These are phyloP conservation scores for Apophysomyces ossiformis DNA, from an alignment of 371 early-diverging fungal genomes.

Conservation along the genomic window DNA sequence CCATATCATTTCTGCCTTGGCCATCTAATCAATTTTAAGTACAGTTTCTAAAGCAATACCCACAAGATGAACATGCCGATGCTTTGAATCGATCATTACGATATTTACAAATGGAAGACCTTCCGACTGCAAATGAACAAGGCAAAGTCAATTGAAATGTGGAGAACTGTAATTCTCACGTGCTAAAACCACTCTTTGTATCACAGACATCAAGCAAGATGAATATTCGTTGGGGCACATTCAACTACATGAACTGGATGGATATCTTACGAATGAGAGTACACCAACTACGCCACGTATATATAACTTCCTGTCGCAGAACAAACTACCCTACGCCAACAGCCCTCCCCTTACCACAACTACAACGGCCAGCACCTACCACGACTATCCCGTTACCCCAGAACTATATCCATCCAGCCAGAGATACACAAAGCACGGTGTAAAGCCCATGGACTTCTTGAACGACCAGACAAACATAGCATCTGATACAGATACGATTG, in stretches of 20 bases:
- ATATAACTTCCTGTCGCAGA: neutral
- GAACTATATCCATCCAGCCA: neutral
- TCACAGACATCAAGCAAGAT: conserved; percentile 4
- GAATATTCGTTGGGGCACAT: conserved; percentile 1
- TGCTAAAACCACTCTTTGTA: neutral
- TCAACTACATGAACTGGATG: neutral
- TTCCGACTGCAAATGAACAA: neutral
- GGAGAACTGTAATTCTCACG: neutral
- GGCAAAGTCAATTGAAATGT: neutral
- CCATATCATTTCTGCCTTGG: too few relatives aligned
- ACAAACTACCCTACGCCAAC: neutral
- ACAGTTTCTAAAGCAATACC: conserved; percentile 27
- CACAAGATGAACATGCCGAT: conserved; percentile 23
- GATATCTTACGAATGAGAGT: neutral
- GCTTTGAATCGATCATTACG: conserved; percentile 15
- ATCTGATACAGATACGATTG: conserved; percentile 47
- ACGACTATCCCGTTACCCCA: neutral
- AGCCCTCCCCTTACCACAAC: neutral
- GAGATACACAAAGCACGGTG: conserved; percentile 11
- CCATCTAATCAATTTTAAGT: too few relatives aligned
- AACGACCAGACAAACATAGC: conserved; percentile 18
- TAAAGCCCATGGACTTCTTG: conserved; percentile 34
- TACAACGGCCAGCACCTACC: neutral
- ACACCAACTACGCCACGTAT: neutral
- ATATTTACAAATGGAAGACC: conserved; percentile 16